Evolutionary conservation across 768 basidiomycete genomes (phyloP), one percentile per base, ranked within the genome.

Genomic region (Hypholoma sublateritium): DNA sequence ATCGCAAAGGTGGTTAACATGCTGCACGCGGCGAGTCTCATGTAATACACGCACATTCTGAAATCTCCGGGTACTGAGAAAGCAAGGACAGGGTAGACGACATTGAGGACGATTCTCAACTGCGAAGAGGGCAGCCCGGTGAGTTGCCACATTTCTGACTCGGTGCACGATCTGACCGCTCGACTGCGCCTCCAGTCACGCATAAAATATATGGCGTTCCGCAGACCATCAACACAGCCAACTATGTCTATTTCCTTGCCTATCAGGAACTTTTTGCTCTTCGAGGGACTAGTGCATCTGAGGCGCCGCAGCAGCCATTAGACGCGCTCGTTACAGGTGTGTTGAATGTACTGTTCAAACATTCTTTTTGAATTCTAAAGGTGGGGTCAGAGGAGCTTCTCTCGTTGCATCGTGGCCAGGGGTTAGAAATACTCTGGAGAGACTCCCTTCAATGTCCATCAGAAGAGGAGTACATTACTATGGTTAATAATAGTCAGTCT

Each of bases 131-230:
- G 2, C 79, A 84, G 28, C 95, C 95, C 65, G 91, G 90, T 80
- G 66, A 34, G 75, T 64, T 36, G 13, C 19, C 11, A 25, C 9
- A 17, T 56, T 24, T 41, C 32, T 42, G 46, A 14, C 17, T 36
- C 52, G 22, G 13, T 16, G 16, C 19, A 8, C 3, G 35, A 17
- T 41, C 16, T 17, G 39, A 41, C 17, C 45, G 22, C 25, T 41
- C 6, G 14, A 5, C 34, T 32, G 32, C 24, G 24, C 16, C 52
- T 56, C 1, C 59, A 88, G 95, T 95, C 21, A 85, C 93, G 0
- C 95, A 99, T 75, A 93, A 92, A 75, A 96, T 99, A 62, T 99
- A 96, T 64, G 96, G 96, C 1, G 75, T 97, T 2, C 93, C 96
- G 0, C 96, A 98, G 68, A 97, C 96, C 0, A 95, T 99, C 74